Evolutionary conservation across 495 filamentous ascomycete genomes (phyloP).

Genomic region (Penicillium robsamsonii): DNA sequence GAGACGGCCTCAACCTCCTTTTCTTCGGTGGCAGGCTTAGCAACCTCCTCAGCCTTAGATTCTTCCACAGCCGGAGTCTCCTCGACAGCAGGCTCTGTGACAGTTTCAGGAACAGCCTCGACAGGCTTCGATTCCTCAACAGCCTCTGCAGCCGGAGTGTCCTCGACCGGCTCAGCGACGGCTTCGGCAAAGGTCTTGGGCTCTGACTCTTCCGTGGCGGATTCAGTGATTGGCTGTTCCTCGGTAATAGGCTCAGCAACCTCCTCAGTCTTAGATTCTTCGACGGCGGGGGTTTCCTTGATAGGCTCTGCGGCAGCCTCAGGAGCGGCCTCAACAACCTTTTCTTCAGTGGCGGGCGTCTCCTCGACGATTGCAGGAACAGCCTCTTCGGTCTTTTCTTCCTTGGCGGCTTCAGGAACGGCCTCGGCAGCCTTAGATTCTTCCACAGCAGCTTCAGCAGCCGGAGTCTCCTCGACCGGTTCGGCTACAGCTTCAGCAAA

Average conservation of each 20-base stretch:
- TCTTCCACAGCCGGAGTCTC: not conserved
- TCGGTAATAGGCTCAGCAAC: not conserved
- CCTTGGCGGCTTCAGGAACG: slow-evolving; percentile 1
- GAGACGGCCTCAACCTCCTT: slow-evolving; percentile 2
- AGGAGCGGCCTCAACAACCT: slow-evolving; percentile 1
- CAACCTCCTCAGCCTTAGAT: not conserved
- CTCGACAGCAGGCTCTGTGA: not conserved
- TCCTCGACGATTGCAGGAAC: not conserved
- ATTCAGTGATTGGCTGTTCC: too few relatives aligned
- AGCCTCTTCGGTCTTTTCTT: slow-evolving; percentile 4
- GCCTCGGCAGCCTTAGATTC: not conserved
- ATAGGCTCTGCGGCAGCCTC: slow-evolving; percentile 8
- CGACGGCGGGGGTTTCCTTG: slow-evolving; percentile 10
- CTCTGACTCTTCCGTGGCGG: too few relatives aligned
- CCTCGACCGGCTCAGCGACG: too few relatives aligned
- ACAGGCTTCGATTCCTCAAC: not conserved
- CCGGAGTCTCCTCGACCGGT: not conserved
- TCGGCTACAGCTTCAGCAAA: too few relatives aligned
- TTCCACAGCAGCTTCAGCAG: not conserved
- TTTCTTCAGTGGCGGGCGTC: slow-evolving; percentile 5
- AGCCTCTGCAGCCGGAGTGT: not conserved
- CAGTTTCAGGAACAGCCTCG: not conserved
- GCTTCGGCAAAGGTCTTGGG: too few relatives aligned
- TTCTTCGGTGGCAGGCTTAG: slow-evolving; percentile 6
- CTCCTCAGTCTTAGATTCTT: not conserved